phyloP scores from a whole-genome alignment of 148 eudicot genomes.

The Fagopyrum homotropicum region DNA sequence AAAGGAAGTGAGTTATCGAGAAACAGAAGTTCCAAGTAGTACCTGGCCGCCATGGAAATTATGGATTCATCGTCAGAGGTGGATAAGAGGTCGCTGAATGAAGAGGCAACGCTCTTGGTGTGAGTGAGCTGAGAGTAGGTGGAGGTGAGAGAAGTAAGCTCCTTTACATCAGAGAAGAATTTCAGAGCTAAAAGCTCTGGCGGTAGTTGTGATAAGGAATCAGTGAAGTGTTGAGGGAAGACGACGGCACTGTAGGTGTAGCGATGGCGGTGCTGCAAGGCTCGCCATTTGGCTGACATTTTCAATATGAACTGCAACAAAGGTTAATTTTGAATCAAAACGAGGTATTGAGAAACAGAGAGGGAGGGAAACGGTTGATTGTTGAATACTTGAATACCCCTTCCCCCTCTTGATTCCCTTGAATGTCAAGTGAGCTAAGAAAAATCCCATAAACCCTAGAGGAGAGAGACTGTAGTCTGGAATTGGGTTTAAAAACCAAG shows the following conservation, averaged over 20 bases:
- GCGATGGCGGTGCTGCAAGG: conserved; percentile 92
- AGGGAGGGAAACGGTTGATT: conserved; percentile 6
- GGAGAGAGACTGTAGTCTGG: background rate
- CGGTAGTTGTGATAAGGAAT: conserved; percentile 36
- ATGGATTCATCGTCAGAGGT: conserved; percentile 23
- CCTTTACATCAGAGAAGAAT: conserved; percentile 32
- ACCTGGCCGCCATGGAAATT: conserved; percentile 33
- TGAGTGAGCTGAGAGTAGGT: conserved; percentile 71
- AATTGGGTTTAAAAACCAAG: background rate
- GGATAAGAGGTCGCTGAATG: conserved; percentile 41
- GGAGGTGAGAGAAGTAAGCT: conserved; percentile 54
- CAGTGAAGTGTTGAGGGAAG: conserved; percentile 51
- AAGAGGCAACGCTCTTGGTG: conserved; percentile 50
- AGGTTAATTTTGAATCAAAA: background rate
- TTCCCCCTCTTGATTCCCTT: background rate
- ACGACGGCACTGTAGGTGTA: conserved; percentile 77
- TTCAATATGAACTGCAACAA: background rate
- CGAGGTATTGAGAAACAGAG: background rate
- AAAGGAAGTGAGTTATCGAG: conserved; percentile 75
- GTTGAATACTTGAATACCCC: background rate
- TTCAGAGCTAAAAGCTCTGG: conserved; percentile 7
- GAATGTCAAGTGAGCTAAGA: background rate
- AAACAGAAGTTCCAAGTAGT: conserved; percentile 68
- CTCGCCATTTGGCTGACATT: conserved; percentile 98
- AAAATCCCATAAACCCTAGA: conserved; percentile 12